Base-by-base conservation (phyloP, 2,329 filamentous ascomycete genomes). In the Arthrinium phaeospermum region DNA sequence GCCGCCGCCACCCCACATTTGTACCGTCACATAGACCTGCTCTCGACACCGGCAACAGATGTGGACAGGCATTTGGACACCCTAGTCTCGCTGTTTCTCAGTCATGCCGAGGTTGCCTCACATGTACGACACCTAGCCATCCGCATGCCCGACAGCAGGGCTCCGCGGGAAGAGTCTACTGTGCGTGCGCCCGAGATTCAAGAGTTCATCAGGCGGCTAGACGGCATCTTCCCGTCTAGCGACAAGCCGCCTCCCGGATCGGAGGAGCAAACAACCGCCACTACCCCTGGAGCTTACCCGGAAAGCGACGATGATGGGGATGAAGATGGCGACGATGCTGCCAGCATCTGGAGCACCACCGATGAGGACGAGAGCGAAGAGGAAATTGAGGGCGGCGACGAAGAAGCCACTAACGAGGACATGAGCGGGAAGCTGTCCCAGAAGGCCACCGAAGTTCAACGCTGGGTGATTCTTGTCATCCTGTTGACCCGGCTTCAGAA, bases 11-110 rank as follows among this genome's bases (percentile, higher is more conserved):
- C 70, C 37, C 67, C 72, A 45, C 47, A 69, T 67, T 46, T 73
- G 30, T 73, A 73, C 46, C 72, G 70, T 19, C 24, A 68, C 30
- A 44, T 73, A 22, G 70, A 73, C 41, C 67, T 73, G 14, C 72
- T 71, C 19, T 70, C 53, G 14, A 24, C 30, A n/a, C 49, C 64
- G 1, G 19, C 30, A 7, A 30, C 61, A 51, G 53, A 27, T 14
- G 41, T 45, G 14, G 53, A 70, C 46, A 27, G 19, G 10, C 37
- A 67, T 13, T 10, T 73, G 8, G 70, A 71, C 7, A 47, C 34
- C 3, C 67, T 73, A 13, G 53, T 67, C 10, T 51, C 44, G 12
- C 46, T 68, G 8, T 69, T 73, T 46, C 44, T 71, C 22, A 53
- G 70, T 16, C 53, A 71, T 61, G 24, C 67, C 7, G 53, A 71